Evolutionary conservation across 306 rosid genomes (phyloP), one percentile per base, ranked within the genome.

Genomic region (Sechiopsis laciniata): DNA sequence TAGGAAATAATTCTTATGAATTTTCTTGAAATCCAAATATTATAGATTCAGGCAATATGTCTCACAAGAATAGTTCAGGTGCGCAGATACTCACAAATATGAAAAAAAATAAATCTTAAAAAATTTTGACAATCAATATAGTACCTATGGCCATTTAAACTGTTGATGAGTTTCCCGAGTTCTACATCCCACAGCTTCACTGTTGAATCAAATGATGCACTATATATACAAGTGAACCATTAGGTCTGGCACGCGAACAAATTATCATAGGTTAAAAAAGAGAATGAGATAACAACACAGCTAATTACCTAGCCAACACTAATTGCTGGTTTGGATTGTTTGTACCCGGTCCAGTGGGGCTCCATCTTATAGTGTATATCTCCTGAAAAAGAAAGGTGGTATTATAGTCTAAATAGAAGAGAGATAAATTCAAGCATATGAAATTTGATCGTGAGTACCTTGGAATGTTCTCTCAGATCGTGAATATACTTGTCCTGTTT

Each of bases 351-450:
- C 97, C 96, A 42, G 95, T 92, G 29, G 97, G 97, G 78, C 97
- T 92, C 97, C 97, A 92, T 82, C 92, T 85, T 84, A 92, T 83
- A 11, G 97, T 88, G 82, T 92, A 92, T 78, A 92, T 88, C 83
- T 90, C 97, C 97, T 92, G 84, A 66, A 80, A 78, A 78, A 62
- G 45, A 79, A 66, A 58, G 67, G 26, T 20, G 60, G 69, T 52
- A 52, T 71, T 57, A 63, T 42, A 68, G 19, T 26, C 29, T 71
- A 76, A 51, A 35, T 5, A 76, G 75, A 73, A 22, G 60, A 60
- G 75, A 42, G 57, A 68, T 48, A 69, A 42, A 73, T 8, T 64
- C 22, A 71, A 50, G 37, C 65, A 75, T 12, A 60, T 13, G 32
- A 68, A 71, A 22, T 19, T 48, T 20, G 73, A 21, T 45, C 15